Evolutionary conservation across 2,329 filamentous ascomycete species (phyloP).

Genomic region (Pseudogymnoascus sp.): DNA sequence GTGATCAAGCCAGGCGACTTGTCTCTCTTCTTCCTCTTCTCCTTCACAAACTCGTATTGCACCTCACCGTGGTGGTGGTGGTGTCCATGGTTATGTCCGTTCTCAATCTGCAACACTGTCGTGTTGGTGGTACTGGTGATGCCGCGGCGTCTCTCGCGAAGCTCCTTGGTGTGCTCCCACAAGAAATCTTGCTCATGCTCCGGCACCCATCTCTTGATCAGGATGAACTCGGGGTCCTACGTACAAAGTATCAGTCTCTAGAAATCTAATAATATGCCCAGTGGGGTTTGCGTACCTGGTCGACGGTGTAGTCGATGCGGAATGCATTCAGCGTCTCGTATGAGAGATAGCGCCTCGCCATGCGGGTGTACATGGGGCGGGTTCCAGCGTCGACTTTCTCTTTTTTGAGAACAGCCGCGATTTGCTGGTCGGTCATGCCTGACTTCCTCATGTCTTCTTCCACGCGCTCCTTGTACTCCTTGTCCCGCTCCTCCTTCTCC

Average conservation of each 20-base stretch:
- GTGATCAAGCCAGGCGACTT: slow-evolving; percentile 24
- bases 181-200: slow-evolving; percentile 65
- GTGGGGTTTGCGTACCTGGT: slow-evolving; percentile 36
- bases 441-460: slow-evolving; percentile 52
- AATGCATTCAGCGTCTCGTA: slow-evolving; percentile 53
- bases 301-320: slow-evolving; percentile 51
- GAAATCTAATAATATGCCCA: not conserved
- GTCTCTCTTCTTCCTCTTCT: slow-evolving; percentile 25
- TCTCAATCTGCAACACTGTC: slow-evolving; percentile 20
- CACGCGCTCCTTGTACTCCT: slow-evolving; percentile 40
- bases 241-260: slow-evolving; percentile 15
- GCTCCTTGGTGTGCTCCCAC: slow-evolving; percentile 61
- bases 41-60: slow-evolving; percentile 26
- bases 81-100: slow-evolving; percentile 18
- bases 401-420: slow-evolving; percentile 52
- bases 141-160: slow-evolving; percentile 31
- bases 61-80: slow-evolving; percentile 15
- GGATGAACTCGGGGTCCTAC: slow-evolving; percentile 60
- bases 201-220: slow-evolving; percentile 67
- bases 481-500: slow-evolving; percentile 28
- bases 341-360: slow-evolving; percentile 54
- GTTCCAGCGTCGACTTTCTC: slow-evolving; percentile 37
- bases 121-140: slow-evolving; percentile 8
- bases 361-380: slow-evolving; percentile 55
- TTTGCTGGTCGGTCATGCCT: slow-evolving; percentile 52